Evolutionary conservation across 2,329 filamentous ascomycete genomes (phyloP).

Genomic region (Arthrobotrys megalospora): DNA sequence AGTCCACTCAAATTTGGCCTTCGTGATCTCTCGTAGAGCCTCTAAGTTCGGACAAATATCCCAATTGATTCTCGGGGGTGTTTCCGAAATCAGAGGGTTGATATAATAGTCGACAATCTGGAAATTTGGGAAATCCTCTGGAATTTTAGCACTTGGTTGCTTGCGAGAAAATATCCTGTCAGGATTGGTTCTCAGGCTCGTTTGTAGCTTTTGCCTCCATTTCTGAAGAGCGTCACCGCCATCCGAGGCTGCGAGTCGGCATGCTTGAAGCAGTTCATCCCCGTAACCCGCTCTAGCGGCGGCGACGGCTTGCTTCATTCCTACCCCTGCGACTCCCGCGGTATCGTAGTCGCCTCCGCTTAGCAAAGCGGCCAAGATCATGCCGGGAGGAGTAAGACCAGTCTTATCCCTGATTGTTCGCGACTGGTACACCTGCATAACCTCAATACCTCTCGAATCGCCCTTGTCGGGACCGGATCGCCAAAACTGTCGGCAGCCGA

Average conservation of each 20-base stretch:
- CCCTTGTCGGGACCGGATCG: conserved; percentile 75
- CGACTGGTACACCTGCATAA: conserved; percentile 79
- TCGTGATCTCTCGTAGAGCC: conserved; percentile 80
- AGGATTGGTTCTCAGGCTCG: conserved; percentile 87
- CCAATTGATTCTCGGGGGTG: conserved; percentile 69
- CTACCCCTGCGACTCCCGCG: conserved; percentile 88
- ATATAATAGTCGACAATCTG: conserved; percentile 89
- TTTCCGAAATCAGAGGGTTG: conserved; percentile 81
- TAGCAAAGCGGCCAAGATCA: conserved; percentile 94
- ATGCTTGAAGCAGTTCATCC: conserved; percentile 71
- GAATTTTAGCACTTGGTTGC: conserved; percentile 81
- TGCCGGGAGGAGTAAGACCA: conserved; percentile 84
- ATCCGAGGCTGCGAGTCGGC: conserved; percentile 73
- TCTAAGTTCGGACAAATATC: conserved; percentile 76
- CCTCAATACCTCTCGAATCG: conserved; percentile 74
- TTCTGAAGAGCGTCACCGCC: conserved; percentile 74
- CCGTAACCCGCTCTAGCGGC: conserved; percentile 92
- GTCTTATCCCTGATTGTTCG: conserved; percentile 70
- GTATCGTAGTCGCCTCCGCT: conserved; percentile 95
- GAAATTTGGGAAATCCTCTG: conserved; percentile 83
- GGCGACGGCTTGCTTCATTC: conserved; percentile 88
- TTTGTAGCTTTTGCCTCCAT: conserved; percentile 81
- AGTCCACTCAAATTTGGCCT: conserved; percentile 88
- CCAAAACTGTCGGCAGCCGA: conserved; percentile 78
- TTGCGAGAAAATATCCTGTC: conserved; percentile 83